phyloP scores from a whole-genome alignment of 73 alveolate species.

The Paraurostyla sp. region DNA sequence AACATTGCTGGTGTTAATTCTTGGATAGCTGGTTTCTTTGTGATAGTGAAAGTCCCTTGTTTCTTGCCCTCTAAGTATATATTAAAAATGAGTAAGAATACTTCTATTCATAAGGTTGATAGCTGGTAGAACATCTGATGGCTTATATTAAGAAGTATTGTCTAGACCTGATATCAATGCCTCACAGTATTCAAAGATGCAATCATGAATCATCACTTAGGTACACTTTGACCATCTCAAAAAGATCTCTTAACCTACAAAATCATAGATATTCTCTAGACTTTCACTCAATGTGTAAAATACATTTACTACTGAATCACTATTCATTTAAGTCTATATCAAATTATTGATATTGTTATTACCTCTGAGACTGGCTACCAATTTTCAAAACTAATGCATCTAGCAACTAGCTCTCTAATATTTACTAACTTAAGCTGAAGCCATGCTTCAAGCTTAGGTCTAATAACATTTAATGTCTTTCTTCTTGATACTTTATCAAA shows the following conservation, averaged over 20 bases:
- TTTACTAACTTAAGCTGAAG: constrained; percentile 36
- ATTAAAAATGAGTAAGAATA: neutral
- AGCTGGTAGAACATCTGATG: constrained; percentile 56
- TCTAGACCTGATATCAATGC: constrained; percentile 50
- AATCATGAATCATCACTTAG: constrained; percentile 58
- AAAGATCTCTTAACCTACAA: constrained; percentile 68
- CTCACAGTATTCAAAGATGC: constrained; percentile 65
- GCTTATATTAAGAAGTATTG: constrained; percentile 50
- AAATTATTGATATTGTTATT: neutral
- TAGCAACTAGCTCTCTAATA: constrained; percentile 47
- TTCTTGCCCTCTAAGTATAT: constrained; percentile 16
- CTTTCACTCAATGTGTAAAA: constrained; percentile 57
- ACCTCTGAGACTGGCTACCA: constrained; percentile 62
- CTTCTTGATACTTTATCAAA: constrained; percentile 56
- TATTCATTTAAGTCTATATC: neutral
- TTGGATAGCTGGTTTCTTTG: neutral
- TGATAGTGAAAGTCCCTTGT: neutral
- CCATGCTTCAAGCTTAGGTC: constrained; percentile 62
- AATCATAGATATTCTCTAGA: constrained; percentile 61
- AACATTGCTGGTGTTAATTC: constrained; percentile 36
- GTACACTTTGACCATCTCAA: constrained; percentile 59
- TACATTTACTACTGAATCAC: constrained; percentile 62
- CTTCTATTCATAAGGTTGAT: constrained; percentile 55
- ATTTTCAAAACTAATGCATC: constrained; percentile 55
- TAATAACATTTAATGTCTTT: constrained; percentile 37